Percentiles rank a stretch among this genome's conserved stretches.
Evolutionary conservation across 768 basidiomycete genomes (phyloP).

Genomic region (Mrakia gelida): DNA sequence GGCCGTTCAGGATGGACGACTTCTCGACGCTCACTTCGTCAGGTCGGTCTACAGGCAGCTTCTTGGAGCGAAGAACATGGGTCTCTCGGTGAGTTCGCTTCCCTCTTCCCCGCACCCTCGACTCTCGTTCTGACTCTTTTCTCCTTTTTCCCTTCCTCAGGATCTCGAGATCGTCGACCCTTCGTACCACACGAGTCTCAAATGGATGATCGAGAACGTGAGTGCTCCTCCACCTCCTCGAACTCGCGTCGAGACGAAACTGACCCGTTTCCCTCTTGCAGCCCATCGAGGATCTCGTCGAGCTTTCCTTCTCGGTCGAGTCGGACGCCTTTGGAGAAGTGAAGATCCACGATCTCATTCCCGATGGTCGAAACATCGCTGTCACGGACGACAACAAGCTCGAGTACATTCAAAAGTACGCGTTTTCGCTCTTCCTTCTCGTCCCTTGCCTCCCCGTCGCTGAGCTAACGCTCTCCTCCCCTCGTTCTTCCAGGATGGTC

Average conservation of each 20-base stretch:
- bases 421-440: background rate
- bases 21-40: conserved; percentile 97
- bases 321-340: conserved; percentile 96
- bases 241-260: conserved; percentile 50
- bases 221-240: conserved; percentile 37
- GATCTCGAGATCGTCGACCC: conserved; percentile 33
- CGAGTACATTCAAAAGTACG: conserved; percentile 57
- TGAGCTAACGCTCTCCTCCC: conserved; percentile 51
- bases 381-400: conserved; percentile 95
- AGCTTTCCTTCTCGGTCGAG: conserved; percentile 92
- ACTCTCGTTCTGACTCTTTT: background rate
- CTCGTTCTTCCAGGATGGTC: conserved; percentile 65
- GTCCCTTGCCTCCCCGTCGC: background rate
- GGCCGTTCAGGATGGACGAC: conserved; percentile 54
- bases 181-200: conserved; percentile 86
- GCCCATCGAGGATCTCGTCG: conserved; percentile 50
- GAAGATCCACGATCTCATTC: conserved; percentile 80
- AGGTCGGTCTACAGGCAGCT: conserved; percentile 94
- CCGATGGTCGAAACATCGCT: conserved; percentile 71
- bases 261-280: background rate
- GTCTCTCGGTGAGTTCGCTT: conserved; percentile 93
- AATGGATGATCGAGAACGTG: conserved; percentile 98
- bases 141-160: background rate
- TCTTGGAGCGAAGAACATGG: conserved; percentile 88
- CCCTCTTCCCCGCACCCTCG: conserved; percentile 55